phyloP scores from a whole-genome alignment of 257 asterid genomes.

The Solanum sitiens region DNA sequence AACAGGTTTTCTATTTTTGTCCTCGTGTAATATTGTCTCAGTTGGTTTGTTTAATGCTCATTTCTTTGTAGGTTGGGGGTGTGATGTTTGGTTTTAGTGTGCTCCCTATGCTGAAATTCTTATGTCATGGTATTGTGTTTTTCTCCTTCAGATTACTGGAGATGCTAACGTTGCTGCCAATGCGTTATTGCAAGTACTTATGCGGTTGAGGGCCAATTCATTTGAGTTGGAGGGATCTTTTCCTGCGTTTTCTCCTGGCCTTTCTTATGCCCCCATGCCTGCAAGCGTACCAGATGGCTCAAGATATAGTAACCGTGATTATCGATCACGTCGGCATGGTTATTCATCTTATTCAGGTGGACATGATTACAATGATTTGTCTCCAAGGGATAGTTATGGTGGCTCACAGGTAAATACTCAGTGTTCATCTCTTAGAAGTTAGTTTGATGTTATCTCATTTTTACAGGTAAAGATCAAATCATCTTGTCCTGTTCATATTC shows the following conservation, averaged over 20 bases:
- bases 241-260: conserved; percentile 17
- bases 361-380: conserved; percentile 28
- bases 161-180: conserved; percentile 50
- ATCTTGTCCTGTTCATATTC: not conserved
- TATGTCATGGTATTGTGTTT: not conserved
- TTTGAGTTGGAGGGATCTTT: conserved; percentile 58
- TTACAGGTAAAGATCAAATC: not conserved
- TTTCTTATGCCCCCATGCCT: conserved; percentile 23
- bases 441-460: not conserved
- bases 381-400: conserved; percentile 34
- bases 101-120: not conserved
- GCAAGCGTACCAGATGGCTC: conserved; percentile 33
- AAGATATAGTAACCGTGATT: conserved; percentile 36
- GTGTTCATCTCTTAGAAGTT: not conserved
- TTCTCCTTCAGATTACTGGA: conserved; percentile 51
- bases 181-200: conserved; percentile 60
- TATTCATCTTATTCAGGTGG: conserved; percentile 37
- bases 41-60: not conserved
- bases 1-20: conserved; percentile 1
- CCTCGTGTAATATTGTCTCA: not conserved
- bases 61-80: not conserved
- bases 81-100: not conserved
- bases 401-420: conserved; percentile 44
- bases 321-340: conserved; percentile 33
- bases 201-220: conserved; percentile 56